phyloP scores from a whole-genome alignment of 1,284 basidiomycete species.

The Marasmius fiardii region DNA sequence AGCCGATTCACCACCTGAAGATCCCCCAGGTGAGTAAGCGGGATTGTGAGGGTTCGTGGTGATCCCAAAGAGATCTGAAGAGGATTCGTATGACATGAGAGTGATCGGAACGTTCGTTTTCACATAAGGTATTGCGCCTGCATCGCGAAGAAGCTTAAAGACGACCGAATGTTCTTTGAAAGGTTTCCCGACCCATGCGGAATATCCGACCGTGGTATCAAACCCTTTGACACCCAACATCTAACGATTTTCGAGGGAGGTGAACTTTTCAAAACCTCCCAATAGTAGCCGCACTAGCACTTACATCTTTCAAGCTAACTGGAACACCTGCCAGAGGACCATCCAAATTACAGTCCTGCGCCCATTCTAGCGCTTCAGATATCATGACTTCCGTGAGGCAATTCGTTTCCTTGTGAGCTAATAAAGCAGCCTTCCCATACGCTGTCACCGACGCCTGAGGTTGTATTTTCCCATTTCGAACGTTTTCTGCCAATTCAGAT shows the following conservation, averaged over 20 bases:
- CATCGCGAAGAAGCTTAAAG: conserved; percentile 57
- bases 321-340: conserved; percentile 47
- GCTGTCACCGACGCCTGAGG: conserved; percentile 41
- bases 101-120: conserved; percentile 78
- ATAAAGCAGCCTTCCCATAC: conserved; percentile 50
- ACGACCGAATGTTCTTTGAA: conserved; percentile 43
- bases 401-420: conserved; percentile 51
- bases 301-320: conserved; percentile 44
- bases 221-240: conserved; percentile 48
- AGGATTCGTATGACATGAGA: conserved; percentile 72
- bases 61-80: conserved; percentile 68
- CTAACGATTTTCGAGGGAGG: neutral
- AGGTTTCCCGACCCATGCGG: conserved; percentile 45
- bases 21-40: conserved; percentile 62
- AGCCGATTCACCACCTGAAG: conserved; percentile 69
- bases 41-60: conserved; percentile 63
- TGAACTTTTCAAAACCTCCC: too few species aligned
- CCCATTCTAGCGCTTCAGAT: conserved; percentile 40
- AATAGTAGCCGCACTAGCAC: conserved; percentile 14
- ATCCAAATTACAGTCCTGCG: conserved; percentile 34
- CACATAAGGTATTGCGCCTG: conserved; percentile 73
- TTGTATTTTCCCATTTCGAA: conserved; percentile 36
- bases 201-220: conserved; percentile 63
- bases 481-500: conserved; percentile 35
- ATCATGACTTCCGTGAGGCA: conserved; percentile 59